Conservation (phyloP, 2,329 filamentous ascomycete genomes). For the Pseudogymnoascus verrucosus region DNA sequence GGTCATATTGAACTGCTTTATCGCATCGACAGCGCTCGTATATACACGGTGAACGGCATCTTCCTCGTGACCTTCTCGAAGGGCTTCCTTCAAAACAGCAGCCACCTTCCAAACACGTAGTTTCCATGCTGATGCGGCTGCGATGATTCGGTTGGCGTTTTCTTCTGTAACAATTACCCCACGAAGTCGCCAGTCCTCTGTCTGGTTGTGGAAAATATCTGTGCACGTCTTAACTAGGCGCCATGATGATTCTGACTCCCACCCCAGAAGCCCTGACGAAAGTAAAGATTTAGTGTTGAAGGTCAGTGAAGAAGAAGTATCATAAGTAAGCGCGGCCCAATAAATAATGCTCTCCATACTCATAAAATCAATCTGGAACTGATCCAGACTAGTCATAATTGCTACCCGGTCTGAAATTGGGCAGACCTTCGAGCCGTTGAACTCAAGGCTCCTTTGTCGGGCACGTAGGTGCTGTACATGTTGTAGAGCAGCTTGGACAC, state of each 20-base stretch:
- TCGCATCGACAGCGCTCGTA: conserved; percentile 21
- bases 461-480: conserved; percentile 34
- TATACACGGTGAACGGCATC: conserved; percentile 23
- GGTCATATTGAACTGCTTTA: conserved; percentile 24
- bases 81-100: conserved; percentile 27
- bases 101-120: conserved; percentile 26
- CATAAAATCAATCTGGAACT: conserved; percentile 29
- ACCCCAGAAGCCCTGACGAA: conserved; percentile 31
- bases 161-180: conserved; percentile 24
- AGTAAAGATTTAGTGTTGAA: conserved; percentile 34
- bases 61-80: conserved; percentile 27
- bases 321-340: conserved; percentile 36
- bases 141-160: conserved; percentile 25
- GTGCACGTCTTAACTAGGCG: conserved; percentile 23
- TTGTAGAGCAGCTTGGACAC: conserved; percentile 34
- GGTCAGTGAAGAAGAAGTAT: conserved; percentile 34
- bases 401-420: conserved; percentile 19
- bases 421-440: conserved; percentile 34
- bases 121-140: conserved; percentile 24
- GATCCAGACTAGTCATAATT: conserved; percentile 22
- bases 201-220: conserved; percentile 24
- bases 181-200: conserved; percentile 22
- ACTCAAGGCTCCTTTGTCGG: conserved; percentile 32
- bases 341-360: conserved; percentile 33
- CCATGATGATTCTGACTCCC: conserved; percentile 24